phyloP scores from a whole-genome alignment of 2,329 filamentous ascomycete genomes.

The Xylaria sp. region DNA sequence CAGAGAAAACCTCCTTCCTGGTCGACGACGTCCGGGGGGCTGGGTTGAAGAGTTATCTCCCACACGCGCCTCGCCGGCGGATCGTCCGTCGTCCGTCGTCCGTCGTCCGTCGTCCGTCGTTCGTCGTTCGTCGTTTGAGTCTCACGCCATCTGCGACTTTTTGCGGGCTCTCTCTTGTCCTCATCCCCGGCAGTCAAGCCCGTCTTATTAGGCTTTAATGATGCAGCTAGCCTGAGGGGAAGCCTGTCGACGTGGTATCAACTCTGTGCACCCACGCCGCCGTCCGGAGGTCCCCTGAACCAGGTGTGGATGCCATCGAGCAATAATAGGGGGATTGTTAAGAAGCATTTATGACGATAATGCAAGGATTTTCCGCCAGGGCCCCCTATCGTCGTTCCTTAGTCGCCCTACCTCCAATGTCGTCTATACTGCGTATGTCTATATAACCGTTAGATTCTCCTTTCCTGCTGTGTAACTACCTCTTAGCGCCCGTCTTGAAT shows the following conservation, averaged over 20 bases:
- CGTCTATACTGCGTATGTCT: conserved; percentile 20
- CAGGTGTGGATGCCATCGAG: conserved; percentile 17
- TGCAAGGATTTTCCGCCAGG: conserved; percentile 4
- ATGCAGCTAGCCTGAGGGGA: conserved; percentile 42
- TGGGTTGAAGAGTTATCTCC: conserved; percentile 13
- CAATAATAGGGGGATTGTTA: not conserved
- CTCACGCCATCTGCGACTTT: too few relatives aligned
- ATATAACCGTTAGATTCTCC: conserved; percentile 31
- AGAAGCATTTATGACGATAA: conserved; percentile 10
- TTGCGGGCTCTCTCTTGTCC: conserved; percentile 1
- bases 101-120: too few relatives aligned
- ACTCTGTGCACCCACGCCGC: conserved; percentile 32
- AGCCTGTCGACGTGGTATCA: conserved; percentile 45
- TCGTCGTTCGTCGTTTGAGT: too few relatives aligned
- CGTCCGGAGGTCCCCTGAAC: conserved; percentile 11
- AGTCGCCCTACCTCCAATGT: conserved; percentile 7
- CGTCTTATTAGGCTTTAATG: conserved; percentile 36
- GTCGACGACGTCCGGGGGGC: conserved; percentile 14
- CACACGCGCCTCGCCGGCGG: conserved; percentile 7
- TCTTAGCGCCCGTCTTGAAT: conserved; percentile 9
- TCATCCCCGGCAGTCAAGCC: conserved; percentile 30
- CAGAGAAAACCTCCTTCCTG: conserved; percentile 8
- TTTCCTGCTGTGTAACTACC: conserved; percentile 37
- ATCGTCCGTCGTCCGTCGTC: too few relatives aligned
- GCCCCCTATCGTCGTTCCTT: not conserved